These are phyloP conservation scores for Theobroma grandiflorum DNA, from an alignment of 441 rosid genomes.

Conservation along the genomic window DNA sequence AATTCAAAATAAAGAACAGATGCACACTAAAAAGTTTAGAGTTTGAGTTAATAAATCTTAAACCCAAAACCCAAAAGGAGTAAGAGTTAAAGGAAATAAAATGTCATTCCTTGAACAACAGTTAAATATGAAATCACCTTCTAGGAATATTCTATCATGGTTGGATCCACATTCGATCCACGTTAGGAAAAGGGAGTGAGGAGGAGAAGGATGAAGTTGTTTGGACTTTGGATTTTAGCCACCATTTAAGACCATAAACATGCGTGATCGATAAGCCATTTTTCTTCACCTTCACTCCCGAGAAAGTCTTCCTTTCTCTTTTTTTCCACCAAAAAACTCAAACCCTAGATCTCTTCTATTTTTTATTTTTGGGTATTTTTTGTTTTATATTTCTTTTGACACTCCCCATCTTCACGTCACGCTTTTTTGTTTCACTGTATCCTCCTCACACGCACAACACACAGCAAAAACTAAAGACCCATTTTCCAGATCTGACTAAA, in stretches of 20 bases:
- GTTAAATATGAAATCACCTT: neutral
- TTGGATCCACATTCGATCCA: neutral
- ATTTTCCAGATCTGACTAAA: slow-evolving; percentile 25
- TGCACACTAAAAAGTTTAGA: too few relatives aligned
- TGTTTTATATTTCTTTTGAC: neutral
- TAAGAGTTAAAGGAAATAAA: too few relatives aligned
- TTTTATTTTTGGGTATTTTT: too few relatives aligned
- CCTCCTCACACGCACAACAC: slow-evolving; percentile 9
- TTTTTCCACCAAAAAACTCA: neutral
- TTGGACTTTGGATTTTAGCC: slow-evolving; percentile 30
- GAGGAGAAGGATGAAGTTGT: neutral
- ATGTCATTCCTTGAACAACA: too few relatives aligned
- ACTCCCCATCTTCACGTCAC: slow-evolving; percentile 13
- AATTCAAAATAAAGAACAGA: too few relatives aligned
- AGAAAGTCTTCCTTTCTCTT: neutral
- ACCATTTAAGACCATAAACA: slow-evolving; percentile 39
- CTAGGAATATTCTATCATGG: neutral
- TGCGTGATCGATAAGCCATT: slow-evolving; percentile 51
- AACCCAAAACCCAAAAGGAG: too few relatives aligned
- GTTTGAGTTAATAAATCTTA: too few relatives aligned
- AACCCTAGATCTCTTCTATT: slow-evolving; percentile 43
- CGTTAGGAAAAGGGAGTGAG: neutral
- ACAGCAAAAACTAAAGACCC: slow-evolving; percentile 17
- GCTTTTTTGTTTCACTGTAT: neutral
- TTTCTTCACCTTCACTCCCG: neutral